Percentiles rank a stretch among this genome's conserved stretches.
These are phyloP conservation scores for Cyberlindnera meyerae DNA, from an alignment of 805 yeast species.

Conservation along the genomic window DNA sequence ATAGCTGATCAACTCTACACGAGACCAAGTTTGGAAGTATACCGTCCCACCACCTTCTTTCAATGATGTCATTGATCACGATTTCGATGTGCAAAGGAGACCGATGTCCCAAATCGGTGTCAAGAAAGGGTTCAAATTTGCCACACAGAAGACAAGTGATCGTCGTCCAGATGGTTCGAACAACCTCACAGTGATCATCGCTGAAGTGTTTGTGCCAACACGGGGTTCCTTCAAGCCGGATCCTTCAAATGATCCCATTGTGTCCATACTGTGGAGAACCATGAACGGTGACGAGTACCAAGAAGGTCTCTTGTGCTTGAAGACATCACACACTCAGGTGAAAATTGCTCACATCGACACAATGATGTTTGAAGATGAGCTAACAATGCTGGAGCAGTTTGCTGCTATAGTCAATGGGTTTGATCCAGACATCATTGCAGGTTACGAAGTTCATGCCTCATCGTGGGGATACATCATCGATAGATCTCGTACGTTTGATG, in stretches of 20 bases:
- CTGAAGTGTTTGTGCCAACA: constrained; percentile 67
- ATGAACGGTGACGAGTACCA: constrained; percentile 38
- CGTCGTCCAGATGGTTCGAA: constrained; percentile 38
- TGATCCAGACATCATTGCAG: constrained; percentile 87
- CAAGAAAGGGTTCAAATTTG: constrained; percentile 37
- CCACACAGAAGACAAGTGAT: constrained; percentile 29
- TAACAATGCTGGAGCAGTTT: constrained; percentile 51
- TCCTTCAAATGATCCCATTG: constrained; percentile 55
- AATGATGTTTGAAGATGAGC: constrained; percentile 46
- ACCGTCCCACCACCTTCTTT: constrained; percentile 42
- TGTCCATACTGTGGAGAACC: constrained; percentile 59
- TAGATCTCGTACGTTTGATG: constrained; percentile 42
- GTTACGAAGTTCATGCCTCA: constrained; percentile 71
- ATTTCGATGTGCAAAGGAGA: constrained; percentile 2
- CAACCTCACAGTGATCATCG: constrained; percentile 49
- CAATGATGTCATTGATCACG: constrained; percentile 28
- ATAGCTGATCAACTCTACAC: neutral
- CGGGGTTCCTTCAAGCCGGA: constrained; percentile 53
- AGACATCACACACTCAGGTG: constrained; percentile 24
- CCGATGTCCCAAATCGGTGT: constrained; percentile 49
- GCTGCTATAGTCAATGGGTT: constrained; percentile 49
- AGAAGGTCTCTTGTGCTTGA: constrained; percentile 31
- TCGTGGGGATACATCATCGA: constrained; percentile 92
- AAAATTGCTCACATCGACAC: constrained; percentile 2
- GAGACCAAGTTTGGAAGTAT: constrained; percentile 41